phyloP scores from a whole-genome alignment of 2,329 filamentous ascomycete species.

The Orbilia javanica region DNA sequence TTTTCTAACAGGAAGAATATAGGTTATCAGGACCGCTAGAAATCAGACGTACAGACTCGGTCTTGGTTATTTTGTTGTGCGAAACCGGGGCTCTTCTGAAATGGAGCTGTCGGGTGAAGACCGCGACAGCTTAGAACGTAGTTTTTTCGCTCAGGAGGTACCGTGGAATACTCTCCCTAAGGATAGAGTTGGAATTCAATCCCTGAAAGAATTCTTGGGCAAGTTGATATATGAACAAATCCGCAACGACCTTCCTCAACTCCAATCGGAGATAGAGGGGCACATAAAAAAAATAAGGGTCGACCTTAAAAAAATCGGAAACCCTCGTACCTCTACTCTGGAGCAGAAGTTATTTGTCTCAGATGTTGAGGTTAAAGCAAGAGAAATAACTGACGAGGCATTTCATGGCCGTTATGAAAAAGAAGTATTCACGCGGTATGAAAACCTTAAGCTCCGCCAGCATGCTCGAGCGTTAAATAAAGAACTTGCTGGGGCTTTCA shows the following conservation, averaged over 20 bases:
- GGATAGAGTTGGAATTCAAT: constrained; percentile 22
- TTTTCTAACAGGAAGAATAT: not conserved
- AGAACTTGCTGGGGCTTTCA: constrained; percentile 1
- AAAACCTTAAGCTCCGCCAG: constrained; percentile 25
- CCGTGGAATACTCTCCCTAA: constrained; percentile 27
- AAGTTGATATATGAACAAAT: constrained; percentile 37
- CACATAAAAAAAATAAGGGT: constrained; percentile 10
- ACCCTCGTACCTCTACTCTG: constrained; percentile 2
- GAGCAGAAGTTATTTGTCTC: constrained; percentile 27
- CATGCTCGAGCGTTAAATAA: constrained; percentile 22
- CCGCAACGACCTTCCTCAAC: constrained; percentile 33
- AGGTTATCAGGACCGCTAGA: constrained; percentile 22
- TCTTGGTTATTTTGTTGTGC: constrained; percentile 36
- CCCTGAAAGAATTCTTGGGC: constrained; percentile 30
- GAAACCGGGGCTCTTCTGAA: constrained; percentile 37
- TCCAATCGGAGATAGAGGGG: constrained; percentile 23
- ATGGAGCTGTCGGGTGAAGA: constrained; percentile 21
- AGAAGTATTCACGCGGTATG: constrained; percentile 1
- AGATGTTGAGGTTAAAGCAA: constrained; percentile 2
- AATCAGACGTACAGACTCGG: constrained; percentile 23
- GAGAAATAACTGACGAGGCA: constrained; percentile 23
- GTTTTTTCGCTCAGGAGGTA: constrained; percentile 19
- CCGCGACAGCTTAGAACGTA: constrained; percentile 23
- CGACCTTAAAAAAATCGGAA: not conserved
- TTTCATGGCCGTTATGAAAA: constrained; percentile 35